Evolutionary conservation across 148 eudicot genomes (phyloP).

Genomic region (Amaranthus hypochondriacus): DNA sequence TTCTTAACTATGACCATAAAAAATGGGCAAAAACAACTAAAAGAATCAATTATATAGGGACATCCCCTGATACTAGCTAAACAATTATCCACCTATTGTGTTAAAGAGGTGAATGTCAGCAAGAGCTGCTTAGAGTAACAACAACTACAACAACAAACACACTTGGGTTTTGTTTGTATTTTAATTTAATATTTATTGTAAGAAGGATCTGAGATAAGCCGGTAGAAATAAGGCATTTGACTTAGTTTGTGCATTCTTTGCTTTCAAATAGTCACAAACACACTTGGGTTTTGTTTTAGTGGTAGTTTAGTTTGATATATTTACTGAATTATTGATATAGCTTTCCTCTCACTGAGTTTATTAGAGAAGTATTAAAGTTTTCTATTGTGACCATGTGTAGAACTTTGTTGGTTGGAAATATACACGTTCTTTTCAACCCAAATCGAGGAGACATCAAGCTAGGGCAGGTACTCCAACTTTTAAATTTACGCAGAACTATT

Average conservation of each 20-base stretch:
- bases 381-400: constrained; percentile 27
- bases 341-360: neutral
- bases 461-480: constrained; percentile 64
- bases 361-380: constrained; percentile 3
- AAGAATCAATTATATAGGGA: too few relatives aligned
- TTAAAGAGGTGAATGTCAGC: too few relatives aligned
- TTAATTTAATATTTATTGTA: neutral
- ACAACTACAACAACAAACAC: too few relatives aligned
- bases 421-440: constrained; percentile 79
- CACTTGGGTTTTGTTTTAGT: neutral
- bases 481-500: too few relatives aligned
- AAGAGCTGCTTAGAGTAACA: too few relatives aligned
- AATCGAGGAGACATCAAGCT: constrained; percentile 89
- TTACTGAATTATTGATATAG: neutral
- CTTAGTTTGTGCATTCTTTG: neutral
- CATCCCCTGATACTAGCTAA: too few relatives aligned
- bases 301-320: neutral
- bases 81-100: too few relatives aligned
- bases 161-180: too few relatives aligned
- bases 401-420: constrained; percentile 70
- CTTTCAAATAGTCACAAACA: neutral
- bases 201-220: neutral
- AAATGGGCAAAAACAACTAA: too few relatives aligned
- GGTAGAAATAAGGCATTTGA: neutral
- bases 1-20: too few relatives aligned